Base-by-base conservation (phyloP, 805 yeast species). In the Lachancea mirantina region DNA sequence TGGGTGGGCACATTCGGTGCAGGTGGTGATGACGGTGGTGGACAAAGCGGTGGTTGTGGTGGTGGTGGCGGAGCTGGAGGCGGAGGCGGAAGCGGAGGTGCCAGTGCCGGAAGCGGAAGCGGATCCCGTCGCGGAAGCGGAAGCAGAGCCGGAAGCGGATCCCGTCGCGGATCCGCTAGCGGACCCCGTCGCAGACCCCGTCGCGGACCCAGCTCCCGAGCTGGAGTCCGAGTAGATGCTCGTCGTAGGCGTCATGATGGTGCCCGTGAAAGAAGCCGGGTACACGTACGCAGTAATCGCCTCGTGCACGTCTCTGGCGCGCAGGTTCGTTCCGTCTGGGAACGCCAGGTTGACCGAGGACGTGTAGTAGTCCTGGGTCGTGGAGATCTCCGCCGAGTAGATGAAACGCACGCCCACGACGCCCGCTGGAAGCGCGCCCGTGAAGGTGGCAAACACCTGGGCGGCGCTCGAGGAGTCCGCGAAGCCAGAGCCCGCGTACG, bases 31-130 rank as follows among this genome's bases (percentile, higher is more conserved):
- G 17, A 23, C 28, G 14, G 34, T 24, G 15, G 34, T 30, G 17
- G 28, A 30, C 16, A 30, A 18, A 17, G 21, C 8, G 19, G 24
- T 8, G 14, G 23, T 30, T 14, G 35, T 23, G 6, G 59, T 52
- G 6, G 46, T 46, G 36, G 44, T 39, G 4, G 47, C 41, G 6
- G 45, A 39, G 26, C 34, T 19, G 19, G 50, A 43, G 22, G 46
- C 38, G 8, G 51, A 30, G 5, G 52, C 38, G 13, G 27, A 13
- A 19, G 30, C 20, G 15, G 34, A n/a, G 20, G 34, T 26, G 18
- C 30, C 21, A 26, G 22, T 17, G 22, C 28, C 19, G 18, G 29
- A 19, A 23, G 20, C 29, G 17, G 29, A 14, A 6, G 17, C 25
- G n/a, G n/a, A 15, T 15, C 11, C 8, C 9, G 22, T 19, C 8